A percentile compares a stretch with the other conserved stretches of the same genome.
Conservation (phyloP, 768 basidiomycete genomes). For the Mycena floridula region DNA sequence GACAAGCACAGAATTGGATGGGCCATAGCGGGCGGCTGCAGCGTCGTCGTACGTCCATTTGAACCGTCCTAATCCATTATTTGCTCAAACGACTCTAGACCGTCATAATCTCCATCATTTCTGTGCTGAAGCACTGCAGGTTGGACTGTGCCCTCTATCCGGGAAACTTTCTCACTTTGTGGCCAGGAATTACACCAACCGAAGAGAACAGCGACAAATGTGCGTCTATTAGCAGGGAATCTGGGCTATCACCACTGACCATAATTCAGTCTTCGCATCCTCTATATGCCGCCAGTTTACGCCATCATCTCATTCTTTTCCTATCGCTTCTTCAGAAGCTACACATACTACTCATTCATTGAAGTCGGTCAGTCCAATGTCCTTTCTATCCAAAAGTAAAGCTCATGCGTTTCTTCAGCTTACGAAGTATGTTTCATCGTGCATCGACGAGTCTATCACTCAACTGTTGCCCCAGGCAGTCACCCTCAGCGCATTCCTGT, state of each 20-base stretch:
- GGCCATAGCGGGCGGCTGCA: slow-evolving; percentile 52
- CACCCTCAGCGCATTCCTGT: slow-evolving; percentile 85
- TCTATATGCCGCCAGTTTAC: slow-evolving; percentile 83
- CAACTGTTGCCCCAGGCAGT: slow-evolving; percentile 46
- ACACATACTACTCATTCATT: slow-evolving; percentile 55
- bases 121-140: slow-evolving; percentile 61
- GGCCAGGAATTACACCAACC: slow-evolving; percentile 67
- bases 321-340: slow-evolving; percentile 77
- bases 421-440: slow-evolving; percentile 51
- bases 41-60: slow-evolving; percentile 35
- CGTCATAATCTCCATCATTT: slow-evolving; percentile 48
- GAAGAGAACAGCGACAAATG: slow-evolving; percentile 76
- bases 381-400: background rate
- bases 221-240: slow-evolving; percentile 28
- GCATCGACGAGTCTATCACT: background rate
- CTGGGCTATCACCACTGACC: slow-evolving; percentile 1
- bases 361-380: slow-evolving; percentile 37
- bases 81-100: slow-evolving; percentile 34
- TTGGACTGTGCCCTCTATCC: too few relatives aligned
- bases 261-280: slow-evolving; percentile 54
- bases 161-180: background rate
- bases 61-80: background rate
- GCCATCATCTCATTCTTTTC: slow-evolving; percentile 82
- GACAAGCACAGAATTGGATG: slow-evolving; percentile 57
- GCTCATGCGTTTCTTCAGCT: slow-evolving; percentile 32